Percentiles rank a stretch among this genome's conserved stretches.
Conservation (phyloP, 208 protist species). For the Wallacemonas sp. region DNA sequence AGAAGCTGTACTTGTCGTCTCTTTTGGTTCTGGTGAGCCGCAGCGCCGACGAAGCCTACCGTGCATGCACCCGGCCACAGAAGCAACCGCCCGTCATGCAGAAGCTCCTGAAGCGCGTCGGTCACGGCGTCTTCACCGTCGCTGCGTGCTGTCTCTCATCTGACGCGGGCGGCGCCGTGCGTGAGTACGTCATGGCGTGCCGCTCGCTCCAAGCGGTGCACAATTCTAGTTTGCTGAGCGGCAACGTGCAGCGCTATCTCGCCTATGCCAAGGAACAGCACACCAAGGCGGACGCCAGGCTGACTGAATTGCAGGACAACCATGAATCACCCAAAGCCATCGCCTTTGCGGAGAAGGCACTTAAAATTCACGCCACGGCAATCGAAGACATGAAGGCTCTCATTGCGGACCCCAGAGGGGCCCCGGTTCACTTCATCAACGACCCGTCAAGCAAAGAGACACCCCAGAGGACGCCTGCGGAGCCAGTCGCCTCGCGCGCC, state of each 20-base stretch:
- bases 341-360: slow-evolving; percentile 1
- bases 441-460: too few species aligned
- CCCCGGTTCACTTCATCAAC: slow-evolving; percentile 15
- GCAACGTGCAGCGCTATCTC: slow-evolving; percentile 24
- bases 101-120: slow-evolving; percentile 24
- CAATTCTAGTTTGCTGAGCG: slow-evolving; percentile 19
- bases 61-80: background rate
- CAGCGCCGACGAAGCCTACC: slow-evolving; percentile 4
- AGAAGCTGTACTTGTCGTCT: slow-evolving; percentile 22
- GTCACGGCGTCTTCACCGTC: slow-evolving; percentile 31
- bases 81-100: slow-evolving; percentile 15
- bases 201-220: slow-evolving; percentile 20
- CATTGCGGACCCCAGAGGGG: slow-evolving; percentile 12
- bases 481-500: too few species aligned
- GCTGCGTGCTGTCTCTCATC: slow-evolving; percentile 18
- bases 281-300: background rate
- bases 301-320: background rate
- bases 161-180: background rate
- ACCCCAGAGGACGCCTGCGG: too few species aligned
- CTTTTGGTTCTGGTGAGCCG: slow-evolving; percentile 21
- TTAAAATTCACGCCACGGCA: background rate
- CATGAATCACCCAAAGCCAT: background rate
- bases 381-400: slow-evolving; percentile 12
- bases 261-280: slow-evolving; percentile 15
- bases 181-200: slow-evolving; percentile 10